phyloP scores from a whole-genome alignment of 371 early-diverging fungal species.

The Cladochytrium tenue region DNA sequence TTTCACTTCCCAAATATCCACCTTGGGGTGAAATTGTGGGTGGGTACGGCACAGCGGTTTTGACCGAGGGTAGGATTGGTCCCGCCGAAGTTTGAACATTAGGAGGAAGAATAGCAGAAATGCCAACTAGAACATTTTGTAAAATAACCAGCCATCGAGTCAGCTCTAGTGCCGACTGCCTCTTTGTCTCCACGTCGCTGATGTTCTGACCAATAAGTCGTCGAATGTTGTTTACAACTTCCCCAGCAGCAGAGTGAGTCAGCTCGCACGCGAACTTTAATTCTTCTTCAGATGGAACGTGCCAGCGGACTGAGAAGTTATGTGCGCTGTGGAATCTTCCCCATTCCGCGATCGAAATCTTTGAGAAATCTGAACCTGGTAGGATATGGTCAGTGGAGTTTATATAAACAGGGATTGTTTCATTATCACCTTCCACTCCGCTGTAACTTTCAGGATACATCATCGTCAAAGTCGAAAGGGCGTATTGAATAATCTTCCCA shows the following conservation, averaged over 20 bases:
- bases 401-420: no score
- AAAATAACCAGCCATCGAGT: slow-evolving; percentile 52
- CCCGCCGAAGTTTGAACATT: slow-evolving; percentile 6
- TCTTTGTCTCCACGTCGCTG: slow-evolving; percentile 3
- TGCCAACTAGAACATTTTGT: slow-evolving; percentile 22
- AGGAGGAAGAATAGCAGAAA: slow-evolving; percentile 24
- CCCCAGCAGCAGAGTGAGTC: slow-evolving; percentile 50
- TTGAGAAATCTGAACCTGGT: neutral
- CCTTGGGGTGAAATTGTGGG: neutral
- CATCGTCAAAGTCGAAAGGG: slow-evolving; percentile 48
- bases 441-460: slow-evolving; percentile 60
- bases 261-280: slow-evolving; percentile 68
- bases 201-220: neutral
- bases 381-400: no score
- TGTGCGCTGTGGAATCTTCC: slow-evolving; percentile 62
- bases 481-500: slow-evolving; percentile 56
- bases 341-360: slow-evolving; percentile 48
- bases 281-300: slow-evolving; percentile 69
- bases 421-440: no score
- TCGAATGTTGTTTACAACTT: slow-evolving; percentile 18
- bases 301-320: slow-evolving; percentile 73
- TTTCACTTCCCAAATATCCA: slow-evolving; percentile 30
- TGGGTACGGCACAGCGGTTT: neutral
- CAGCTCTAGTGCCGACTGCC: slow-evolving; percentile 13
- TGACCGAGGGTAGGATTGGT: neutral